Evolutionary conservation across 176 grass and related monocot species (phyloP).

Genomic region (Poa pratensis): DNA sequence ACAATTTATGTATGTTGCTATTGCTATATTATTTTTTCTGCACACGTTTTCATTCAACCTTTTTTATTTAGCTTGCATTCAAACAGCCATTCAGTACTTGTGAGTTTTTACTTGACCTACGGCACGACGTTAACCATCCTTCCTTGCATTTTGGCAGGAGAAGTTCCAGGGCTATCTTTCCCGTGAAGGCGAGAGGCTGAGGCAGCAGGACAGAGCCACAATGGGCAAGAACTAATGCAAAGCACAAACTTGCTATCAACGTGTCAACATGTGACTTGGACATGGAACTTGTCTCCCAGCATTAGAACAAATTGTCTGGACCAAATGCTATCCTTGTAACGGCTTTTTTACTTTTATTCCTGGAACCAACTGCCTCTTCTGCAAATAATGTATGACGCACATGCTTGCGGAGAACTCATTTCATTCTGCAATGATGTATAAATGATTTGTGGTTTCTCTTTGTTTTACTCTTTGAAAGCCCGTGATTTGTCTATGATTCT

Average conservation of each 20-base stretch:
- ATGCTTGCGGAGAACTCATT: neutral
- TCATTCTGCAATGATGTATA: neutral
- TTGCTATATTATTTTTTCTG: neutral
- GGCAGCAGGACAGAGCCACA: constrained; percentile 55
- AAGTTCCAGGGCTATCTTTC: constrained; percentile 57
- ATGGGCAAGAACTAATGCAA: constrained; percentile 43
- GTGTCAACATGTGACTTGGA: constrained; percentile 10
- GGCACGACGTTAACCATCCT: neutral
- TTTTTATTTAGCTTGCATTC: neutral
- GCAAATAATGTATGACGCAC: neutral
- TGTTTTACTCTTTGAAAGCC: neutral
- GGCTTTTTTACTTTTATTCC: neutral
- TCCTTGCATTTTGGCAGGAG: constrained; percentile 42
- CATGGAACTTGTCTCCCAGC: neutral
- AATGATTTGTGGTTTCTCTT: neutral
- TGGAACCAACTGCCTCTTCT: neutral
- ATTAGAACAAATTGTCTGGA: neutral
- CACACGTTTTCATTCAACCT: too few relatives aligned
- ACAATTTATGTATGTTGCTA: neutral
- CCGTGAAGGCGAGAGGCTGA: constrained; percentile 58
- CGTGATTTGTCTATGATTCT: neutral
- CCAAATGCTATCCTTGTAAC: neutral
- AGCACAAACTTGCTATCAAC: neutral
- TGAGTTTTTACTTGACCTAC: neutral
- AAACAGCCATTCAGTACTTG: neutral